Base-by-base conservation (phyloP, 148 eudicot species). In the Nepenthes gracilis region DNA sequence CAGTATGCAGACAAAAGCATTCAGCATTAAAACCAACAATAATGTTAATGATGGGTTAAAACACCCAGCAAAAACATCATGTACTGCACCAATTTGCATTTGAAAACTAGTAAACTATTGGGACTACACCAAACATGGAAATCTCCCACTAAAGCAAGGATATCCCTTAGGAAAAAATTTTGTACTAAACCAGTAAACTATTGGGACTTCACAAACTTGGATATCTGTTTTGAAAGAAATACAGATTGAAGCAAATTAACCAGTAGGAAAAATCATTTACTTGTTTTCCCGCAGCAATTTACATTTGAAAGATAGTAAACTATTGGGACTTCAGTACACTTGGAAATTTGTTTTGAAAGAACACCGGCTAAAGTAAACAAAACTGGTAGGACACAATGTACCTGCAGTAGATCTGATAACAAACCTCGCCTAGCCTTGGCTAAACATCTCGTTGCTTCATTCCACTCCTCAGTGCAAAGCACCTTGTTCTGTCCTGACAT, bases 351-450 rank as follows among this genome's bases (percentile, higher is more conserved):
- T 5, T 11, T 49, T 49, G 3, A 49, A 49, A 49, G 53, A 11
- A 11, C 53, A 49, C 3, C 53, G 11, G 10, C 12, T 12, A 10
- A 23, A 23, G 23, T 23, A 23, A 23, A 3, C 45, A 14, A 47
- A 56, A 32, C 14, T 11, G 55, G 32, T 52, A 23, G 11, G 50
- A 32, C 34, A 52, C 4, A 5, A 12, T 54, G 47, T 76, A 93
- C 99, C 95, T 77, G 79, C 59, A 93, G 75, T 69, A 86, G 72
- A 49, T 78, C 71, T 55, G 70, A 67, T 72, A 93, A 75, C 96
- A 96, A 93, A 48, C 72, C 67, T 60, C 63, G 72, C 59, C 78
- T 78, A 77, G 95, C 80, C 76, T 79, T 89, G 58, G 80, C 84
- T 62, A 93, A 74, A 72, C 99, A 88, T 71, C 64, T 72, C 66